phyloP scores from a whole-genome alignment of 2,329 filamentous ascomycete species.

The Ophiostoma populinum region DNA sequence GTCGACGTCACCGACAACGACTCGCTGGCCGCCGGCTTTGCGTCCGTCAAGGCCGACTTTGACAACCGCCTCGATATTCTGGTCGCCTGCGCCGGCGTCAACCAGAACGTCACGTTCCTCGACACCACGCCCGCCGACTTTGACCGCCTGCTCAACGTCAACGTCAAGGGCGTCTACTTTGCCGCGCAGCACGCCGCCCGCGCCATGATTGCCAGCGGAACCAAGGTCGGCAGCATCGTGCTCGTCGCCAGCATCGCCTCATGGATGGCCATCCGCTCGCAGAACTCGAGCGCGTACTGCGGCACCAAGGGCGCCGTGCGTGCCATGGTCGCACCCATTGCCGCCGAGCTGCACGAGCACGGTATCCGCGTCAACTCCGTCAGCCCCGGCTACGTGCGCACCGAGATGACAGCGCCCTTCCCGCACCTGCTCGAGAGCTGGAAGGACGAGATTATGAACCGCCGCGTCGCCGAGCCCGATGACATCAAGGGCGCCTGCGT shows the following conservation, averaged over 20 bases:
- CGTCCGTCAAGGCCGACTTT: conserved; percentile 6
- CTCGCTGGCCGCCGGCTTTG: conserved; percentile 3
- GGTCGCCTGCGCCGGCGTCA: conserved; percentile 11
- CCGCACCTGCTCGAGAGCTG: conserved; percentile 43
- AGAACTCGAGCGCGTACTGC: conserved; percentile 50
- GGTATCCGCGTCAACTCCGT: conserved; percentile 49
- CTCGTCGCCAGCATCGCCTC: conserved; percentile 41
- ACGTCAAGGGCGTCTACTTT: conserved; percentile 15
- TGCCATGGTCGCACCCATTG: conserved; percentile 44
- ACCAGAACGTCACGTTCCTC: conserved; percentile 9
- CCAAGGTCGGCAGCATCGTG: conserved; percentile 31
- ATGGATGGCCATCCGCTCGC: conserved; percentile 35
- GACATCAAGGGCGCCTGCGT: conserved; percentile 45
- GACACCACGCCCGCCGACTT: conserved; percentile 9
- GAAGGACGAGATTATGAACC: conserved; percentile 60
- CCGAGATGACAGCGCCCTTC: conserved; percentile 54
- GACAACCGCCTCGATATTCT: conserved; percentile 9
- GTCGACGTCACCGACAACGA: conserved; percentile 6
- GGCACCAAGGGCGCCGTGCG: conserved; percentile 48
- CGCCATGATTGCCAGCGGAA: conserved; percentile 14
- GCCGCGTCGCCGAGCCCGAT: conserved; percentile 34
- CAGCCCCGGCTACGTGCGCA: conserved; percentile 51
- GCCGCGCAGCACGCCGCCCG: conserved; percentile 21
- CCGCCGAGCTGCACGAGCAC: conserved; percentile 41
- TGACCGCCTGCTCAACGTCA: conserved; percentile 7